Percentiles rank a stretch among this genome's conserved stretches.
phyloP scores from a whole-genome alignment of 345 rosid species.

The Laguncularia racemosa region DNA sequence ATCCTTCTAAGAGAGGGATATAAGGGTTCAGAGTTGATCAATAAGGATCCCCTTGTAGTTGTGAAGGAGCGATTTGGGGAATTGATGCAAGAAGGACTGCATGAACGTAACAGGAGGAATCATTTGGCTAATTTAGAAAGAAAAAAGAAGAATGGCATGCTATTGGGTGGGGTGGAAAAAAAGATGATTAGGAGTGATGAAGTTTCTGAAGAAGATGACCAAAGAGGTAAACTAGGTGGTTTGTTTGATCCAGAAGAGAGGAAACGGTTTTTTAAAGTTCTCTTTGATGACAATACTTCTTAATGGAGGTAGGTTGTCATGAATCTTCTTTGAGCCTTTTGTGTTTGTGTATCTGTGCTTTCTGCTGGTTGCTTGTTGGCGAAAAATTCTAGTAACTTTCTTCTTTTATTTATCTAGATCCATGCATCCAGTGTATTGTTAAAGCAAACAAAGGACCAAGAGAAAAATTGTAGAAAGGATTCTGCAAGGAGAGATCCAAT shows the following conservation, averaged over 20 bases:
- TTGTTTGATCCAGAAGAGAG: slow-evolving; percentile 81
- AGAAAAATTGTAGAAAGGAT: background rate
- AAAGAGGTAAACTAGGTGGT: slow-evolving; percentile 38
- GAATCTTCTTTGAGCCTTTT: too few relatives aligned
- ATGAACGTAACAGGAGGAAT: slow-evolving; percentile 60
- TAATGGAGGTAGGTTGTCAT: slow-evolving; percentile 6
- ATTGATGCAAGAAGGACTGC: slow-evolving; percentile 83
- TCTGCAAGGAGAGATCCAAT: too few relatives aligned
- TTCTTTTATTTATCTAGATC: background rate
- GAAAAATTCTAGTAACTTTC: background rate
- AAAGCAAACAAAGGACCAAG: background rate
- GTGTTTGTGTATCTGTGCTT: too few relatives aligned
- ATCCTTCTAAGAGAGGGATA: slow-evolving; percentile 81
- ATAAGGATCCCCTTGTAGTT: slow-evolving; percentile 67
- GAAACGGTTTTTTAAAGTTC: slow-evolving; percentile 67
- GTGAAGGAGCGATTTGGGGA: slow-evolving; percentile 88
- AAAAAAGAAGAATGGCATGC: slow-evolving; percentile 49
- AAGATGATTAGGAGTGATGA: slow-evolving; percentile 25
- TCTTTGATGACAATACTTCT: slow-evolving; percentile 45
- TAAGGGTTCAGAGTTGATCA: slow-evolving; percentile 59
- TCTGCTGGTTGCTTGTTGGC: too few relatives aligned
- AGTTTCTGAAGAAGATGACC: slow-evolving; percentile 35
- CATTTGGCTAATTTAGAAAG: slow-evolving; percentile 52
- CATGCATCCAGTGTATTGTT: background rate
- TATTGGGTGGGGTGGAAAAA: slow-evolving; percentile 22